Percentiles rank a stretch among this genome's conserved stretches.
Evolutionary conservation across 345 rosid genomes (phyloP).

Genomic region (Physaria fendleri): DNA sequence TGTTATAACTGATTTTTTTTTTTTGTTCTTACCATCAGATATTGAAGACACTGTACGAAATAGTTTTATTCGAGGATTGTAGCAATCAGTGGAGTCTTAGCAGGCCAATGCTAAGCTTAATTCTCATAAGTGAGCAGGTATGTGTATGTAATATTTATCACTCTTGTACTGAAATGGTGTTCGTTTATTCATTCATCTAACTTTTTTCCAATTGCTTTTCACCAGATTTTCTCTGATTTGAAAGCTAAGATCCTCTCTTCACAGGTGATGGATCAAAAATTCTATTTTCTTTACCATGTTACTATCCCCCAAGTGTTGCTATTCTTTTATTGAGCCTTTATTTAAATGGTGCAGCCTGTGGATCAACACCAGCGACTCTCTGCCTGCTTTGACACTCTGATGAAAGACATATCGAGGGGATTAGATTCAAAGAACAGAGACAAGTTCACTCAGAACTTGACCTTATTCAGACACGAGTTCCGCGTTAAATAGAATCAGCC

Average conservation of each 20-base stretch:
- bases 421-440: slow-evolving; percentile 95
- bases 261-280: slow-evolving; percentile 73
- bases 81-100: slow-evolving; percentile 99
- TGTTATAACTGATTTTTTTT: background rate
- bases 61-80: slow-evolving; percentile 91
- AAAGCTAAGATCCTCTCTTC: slow-evolving; percentile 86
- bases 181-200: slow-evolving; percentile 9
- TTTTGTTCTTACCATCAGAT: slow-evolving; percentile 50
- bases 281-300: background rate
- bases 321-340: background rate
- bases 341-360: slow-evolving; percentile 52
- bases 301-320: background rate
- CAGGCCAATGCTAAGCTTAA: slow-evolving; percentile 93
- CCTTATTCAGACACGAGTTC: slow-evolving; percentile 82
- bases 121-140: slow-evolving; percentile 90
- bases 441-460: slow-evolving; percentile 89
- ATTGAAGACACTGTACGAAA: slow-evolving; percentile 86
- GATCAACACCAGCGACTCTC: slow-evolving; percentile 90
- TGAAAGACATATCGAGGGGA: slow-evolving; percentile 82
- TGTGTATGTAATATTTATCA: background rate
- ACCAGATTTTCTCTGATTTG: slow-evolving; percentile 82
- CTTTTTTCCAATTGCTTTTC: slow-evolving; percentile 7
- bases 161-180: too few relatives aligned
- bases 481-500: slow-evolving; percentile 54
- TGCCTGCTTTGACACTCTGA: slow-evolving; percentile 79